Percentiles rank a stretch among this genome's conserved stretches.
These are phyloP conservation scores for Gaertneriomyces semiglobifer DNA, from an alignment of 192 early-diverging fungal species.

Conservation along the genomic window DNA sequence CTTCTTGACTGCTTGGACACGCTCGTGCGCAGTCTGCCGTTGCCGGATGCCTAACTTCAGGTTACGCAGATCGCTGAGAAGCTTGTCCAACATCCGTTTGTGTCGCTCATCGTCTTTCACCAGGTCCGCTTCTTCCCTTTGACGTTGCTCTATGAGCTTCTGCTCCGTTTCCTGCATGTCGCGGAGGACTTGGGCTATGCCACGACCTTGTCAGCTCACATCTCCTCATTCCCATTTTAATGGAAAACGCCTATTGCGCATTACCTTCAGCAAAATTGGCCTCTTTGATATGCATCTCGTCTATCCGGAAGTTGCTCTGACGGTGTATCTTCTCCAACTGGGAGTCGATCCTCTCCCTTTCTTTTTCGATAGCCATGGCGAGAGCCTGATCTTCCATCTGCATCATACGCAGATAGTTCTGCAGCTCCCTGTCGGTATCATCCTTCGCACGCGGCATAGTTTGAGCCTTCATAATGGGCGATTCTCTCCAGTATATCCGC, in stretches of 20 bases:
- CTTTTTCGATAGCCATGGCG: constrained; percentile 23
- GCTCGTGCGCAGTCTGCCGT: constrained; percentile 16
- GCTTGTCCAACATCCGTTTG: constrained; percentile 30
- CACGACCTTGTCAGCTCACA: too few species aligned
- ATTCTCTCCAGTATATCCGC: too few species aligned
- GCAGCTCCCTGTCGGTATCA: constrained; percentile 19
- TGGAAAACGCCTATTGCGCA: too few species aligned
- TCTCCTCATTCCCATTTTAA: too few species aligned
- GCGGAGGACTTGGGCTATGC: constrained; percentile 13
- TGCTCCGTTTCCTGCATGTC: constrained; percentile 26
- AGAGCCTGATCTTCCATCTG: constrained; percentile 25
- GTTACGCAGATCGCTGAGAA: constrained; percentile 21
- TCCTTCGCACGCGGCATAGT: too few species aligned
- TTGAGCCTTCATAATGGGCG: too few species aligned
- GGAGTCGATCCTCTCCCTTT: constrained; percentile 20
- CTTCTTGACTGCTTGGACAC: constrained; percentile 25
- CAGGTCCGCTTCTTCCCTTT: constrained; percentile 19
- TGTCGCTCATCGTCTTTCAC: constrained; percentile 34
- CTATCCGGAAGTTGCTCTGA: constrained; percentile 36
- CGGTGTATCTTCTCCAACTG: constrained; percentile 28
- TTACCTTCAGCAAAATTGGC: constrained; percentile 30
- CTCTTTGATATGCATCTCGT: constrained; percentile 33
- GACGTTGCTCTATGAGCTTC: constrained; percentile 6
- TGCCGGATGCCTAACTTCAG: constrained; percentile 25
- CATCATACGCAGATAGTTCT: constrained; percentile 19